Evolutionary conservation across 1,139 yeast species (phyloP).

Genomic region (Geotrichum cucujoidarum): DNA sequence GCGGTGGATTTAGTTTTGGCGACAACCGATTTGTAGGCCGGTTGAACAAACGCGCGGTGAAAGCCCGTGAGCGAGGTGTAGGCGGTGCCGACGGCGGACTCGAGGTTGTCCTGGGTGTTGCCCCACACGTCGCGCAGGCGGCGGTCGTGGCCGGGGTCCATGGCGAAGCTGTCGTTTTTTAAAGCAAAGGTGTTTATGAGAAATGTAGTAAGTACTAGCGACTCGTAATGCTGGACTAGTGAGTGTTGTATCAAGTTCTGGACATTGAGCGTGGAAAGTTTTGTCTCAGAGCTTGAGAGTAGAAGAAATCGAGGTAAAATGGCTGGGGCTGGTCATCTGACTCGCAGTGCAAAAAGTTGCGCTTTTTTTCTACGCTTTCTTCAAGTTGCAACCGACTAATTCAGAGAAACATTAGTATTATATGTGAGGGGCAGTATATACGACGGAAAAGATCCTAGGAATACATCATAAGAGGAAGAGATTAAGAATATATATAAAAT

Average conservation of each 20-base stretch:
- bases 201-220: too few relatives aligned
- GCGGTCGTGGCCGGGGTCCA: slow-evolving; percentile 24
- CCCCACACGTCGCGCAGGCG: slow-evolving; percentile 30
- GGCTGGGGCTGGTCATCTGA: too few relatives aligned
- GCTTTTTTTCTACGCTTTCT: neutral
- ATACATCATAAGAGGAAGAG: neutral
- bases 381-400: neutral
- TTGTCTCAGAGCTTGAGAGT: too few relatives aligned
- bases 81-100: slow-evolving; percentile 32
- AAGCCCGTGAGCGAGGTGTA: slow-evolving; percentile 27
- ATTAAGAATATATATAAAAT: neutral
- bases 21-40: slow-evolving; percentile 17
- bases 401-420: slow-evolving; percentile 9
- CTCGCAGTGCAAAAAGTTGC: neutral
- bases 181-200: too few relatives aligned
- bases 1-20: neutral
- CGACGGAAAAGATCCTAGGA: slow-evolving; percentile 2
- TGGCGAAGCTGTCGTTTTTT: too few relatives aligned
- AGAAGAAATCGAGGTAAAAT: too few relatives aligned
- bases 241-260: too few relatives aligned
- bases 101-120: slow-evolving; percentile 31
- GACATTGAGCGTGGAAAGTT: too few relatives aligned
- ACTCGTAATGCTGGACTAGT: too few relatives aligned
- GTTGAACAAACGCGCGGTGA: slow-evolving; percentile 23
- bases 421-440: too few relatives aligned